Base-by-base conservation (phyloP, 257 asterid species). In the Hygrophila difformis region DNA sequence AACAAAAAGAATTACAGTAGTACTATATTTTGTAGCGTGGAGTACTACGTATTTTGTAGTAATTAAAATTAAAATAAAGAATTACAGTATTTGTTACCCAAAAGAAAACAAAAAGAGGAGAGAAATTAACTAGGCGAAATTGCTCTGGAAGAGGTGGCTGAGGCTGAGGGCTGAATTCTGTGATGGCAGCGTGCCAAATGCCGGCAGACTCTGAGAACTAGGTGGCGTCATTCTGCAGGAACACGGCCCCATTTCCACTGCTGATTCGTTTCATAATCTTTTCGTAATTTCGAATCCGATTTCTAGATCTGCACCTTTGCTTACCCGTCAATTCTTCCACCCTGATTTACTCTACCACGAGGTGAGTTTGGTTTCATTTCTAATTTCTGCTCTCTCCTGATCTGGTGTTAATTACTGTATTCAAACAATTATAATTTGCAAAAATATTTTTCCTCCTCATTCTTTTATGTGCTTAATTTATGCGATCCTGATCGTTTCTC, bases 151-250 rank as follows among this genome's bases (percentile, higher is more conserved):
- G 39, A 49, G 28, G 56, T 11, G 37, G 47, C 56, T 26, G 6
- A 8, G 8, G 0, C 31, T 26, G n/a, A n/a, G 15, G 19, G 21
- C 47, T 22, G 57, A 41, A n/a, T 36, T 26, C 44, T 34, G 53
- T 10, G 66, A 57, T 42, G 49, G 43, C 62, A 64, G 62, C 70
- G 41, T 40, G 55, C 26, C 61, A 59, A 58, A 50, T 65, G 71
- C 62, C 62, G 66, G 66, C 54, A 46, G n/a, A n/a, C n/a, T n/a
- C n/a, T n/a, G n/a, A 45, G 71, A 47, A 41, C 15, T 45, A 5
- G 45, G 8, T 34, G 31, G 13, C 33, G 55, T 53, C 66, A 49
- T 59, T 41, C 38, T 18, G 66, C 62, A 50, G 18, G 15, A 53
- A 26, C 4, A 47, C 56, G 47, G 29, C 66, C 58, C 55, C 71